Evolutionary conservation across 2,329 filamentous ascomycete species (phyloP).

Genomic region (Calycina herbarum): DNA sequence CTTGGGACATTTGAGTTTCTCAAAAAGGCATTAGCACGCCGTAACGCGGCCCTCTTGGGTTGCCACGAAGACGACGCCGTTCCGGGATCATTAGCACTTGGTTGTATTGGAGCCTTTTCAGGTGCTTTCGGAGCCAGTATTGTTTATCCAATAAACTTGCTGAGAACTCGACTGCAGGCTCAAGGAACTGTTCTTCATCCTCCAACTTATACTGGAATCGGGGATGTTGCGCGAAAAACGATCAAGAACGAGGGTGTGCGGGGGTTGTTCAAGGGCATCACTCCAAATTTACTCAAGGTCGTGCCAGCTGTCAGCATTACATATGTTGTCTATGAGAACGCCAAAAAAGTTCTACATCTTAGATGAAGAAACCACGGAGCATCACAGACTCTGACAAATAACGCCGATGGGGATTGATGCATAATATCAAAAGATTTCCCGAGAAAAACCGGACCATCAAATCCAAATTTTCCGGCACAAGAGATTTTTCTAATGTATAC

Average conservation of each 20-base stretch:
- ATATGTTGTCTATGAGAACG: slow-evolving; percentile 90
- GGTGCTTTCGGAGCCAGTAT: slow-evolving; percentile 90
- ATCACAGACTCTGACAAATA: background rate
- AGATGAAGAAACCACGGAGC: slow-evolving; percentile 15
- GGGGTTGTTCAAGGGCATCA: slow-evolving; percentile 91
- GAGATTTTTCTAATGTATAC: background rate
- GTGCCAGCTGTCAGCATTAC: slow-evolving; percentile 94
- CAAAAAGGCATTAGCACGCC: slow-evolving; percentile 70
- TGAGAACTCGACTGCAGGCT: slow-evolving; percentile 88
- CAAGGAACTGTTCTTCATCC: slow-evolving; percentile 93
- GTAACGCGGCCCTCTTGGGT: slow-evolving; percentile 67
- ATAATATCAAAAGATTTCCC: background rate
- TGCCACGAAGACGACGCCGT: slow-evolving; percentile 81
- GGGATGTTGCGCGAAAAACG: slow-evolving; percentile 84
- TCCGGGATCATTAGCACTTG: slow-evolving; percentile 80
- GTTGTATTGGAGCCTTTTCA: slow-evolving; percentile 85
- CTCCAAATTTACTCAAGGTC: slow-evolving; percentile 93
- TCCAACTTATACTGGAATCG: slow-evolving; percentile 84
- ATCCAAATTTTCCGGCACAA: background rate
- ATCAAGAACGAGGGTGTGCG: slow-evolving; percentile 77
- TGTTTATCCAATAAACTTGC: slow-evolving; percentile 92
- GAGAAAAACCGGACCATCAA: background rate
- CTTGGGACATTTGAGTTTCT: slow-evolving; percentile 93
- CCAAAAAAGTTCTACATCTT: slow-evolving; percentile 65
- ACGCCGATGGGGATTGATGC: background rate